Percentiles rank a stretch among this genome's conserved stretches.
These are phyloP conservation scores for Pistacia vera DNA, from an alignment of 345 rosid genomes.

Conservation along the genomic window DNA sequence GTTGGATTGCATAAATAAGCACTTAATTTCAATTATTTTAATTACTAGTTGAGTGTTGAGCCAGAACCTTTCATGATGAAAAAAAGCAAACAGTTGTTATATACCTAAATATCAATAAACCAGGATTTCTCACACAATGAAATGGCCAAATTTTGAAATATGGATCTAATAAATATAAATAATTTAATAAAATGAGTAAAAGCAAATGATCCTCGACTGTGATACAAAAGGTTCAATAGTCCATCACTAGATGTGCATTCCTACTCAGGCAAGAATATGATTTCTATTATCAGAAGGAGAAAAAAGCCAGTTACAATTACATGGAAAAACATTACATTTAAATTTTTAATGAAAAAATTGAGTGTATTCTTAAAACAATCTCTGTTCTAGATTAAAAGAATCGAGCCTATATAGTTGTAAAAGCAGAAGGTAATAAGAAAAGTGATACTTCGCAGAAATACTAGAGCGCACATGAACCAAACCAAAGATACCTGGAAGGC, in stretches of 20 bases:
- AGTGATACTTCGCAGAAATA: neutral
- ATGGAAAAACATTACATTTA: neutral
- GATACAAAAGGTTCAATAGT: neutral
- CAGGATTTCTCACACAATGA: neutral
- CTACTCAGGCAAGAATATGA: neutral
- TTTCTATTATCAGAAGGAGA: neutral
- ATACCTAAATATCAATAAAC: neutral
- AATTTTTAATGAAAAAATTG: neutral
- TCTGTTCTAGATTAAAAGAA: conserved; percentile 3
- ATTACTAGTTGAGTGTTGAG: neutral
- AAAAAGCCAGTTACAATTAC: neutral
- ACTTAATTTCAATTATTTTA: neutral
- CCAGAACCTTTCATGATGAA: neutral
- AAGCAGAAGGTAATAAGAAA: neutral
- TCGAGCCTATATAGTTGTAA: neutral
- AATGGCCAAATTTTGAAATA: neutral
- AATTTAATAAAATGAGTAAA: neutral
- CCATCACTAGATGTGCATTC: neutral
- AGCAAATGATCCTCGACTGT: neutral
- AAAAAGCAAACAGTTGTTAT: neutral
- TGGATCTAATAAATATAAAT: neutral
- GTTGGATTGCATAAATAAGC: neutral
- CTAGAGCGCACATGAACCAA: neutral
- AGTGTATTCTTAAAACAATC: conserved; percentile 5
- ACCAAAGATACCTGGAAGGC: neutral